These are phyloP conservation scores for Globisporangium nodosum DNA, from an alignment of 352 stramenopile genomes.

Conservation along the genomic window DNA sequence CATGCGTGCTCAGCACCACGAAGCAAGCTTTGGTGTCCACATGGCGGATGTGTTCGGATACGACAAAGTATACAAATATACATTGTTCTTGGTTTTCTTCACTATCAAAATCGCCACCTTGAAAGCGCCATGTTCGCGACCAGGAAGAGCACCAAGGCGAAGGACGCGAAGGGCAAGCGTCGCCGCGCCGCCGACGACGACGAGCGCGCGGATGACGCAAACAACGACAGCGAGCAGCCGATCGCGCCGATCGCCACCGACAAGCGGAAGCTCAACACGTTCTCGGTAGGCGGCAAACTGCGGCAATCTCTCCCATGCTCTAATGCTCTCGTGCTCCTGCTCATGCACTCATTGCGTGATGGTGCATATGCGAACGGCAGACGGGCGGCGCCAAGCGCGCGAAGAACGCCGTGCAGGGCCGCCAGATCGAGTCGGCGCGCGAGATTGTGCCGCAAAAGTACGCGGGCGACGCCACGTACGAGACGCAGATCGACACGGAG, in stretches of 20 bases:
- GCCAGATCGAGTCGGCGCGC: constrained; percentile 59
- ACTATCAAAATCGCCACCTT: not conserved
- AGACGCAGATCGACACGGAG: constrained; percentile 80
- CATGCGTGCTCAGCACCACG: too few species aligned
- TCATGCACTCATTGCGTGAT: not conserved
- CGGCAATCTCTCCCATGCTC: too few species aligned
- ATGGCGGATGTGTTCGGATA: not conserved
- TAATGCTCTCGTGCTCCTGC: not conserved
- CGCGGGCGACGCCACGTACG: constrained; percentile 77
- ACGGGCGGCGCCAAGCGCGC: constrained; percentile 46
- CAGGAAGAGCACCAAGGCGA: constrained; percentile 10
- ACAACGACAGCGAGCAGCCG: constrained; percentile 15
- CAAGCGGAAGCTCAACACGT: constrained; percentile 49
- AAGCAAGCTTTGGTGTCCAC: not conserved
- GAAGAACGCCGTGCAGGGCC: constrained; percentile 58
- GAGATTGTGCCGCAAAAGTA: constrained; percentile 77
- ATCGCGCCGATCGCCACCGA: constrained; percentile 20
- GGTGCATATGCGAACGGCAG: constrained; percentile 13
- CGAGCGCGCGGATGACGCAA: not conserved
- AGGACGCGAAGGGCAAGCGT: constrained; percentile 21
- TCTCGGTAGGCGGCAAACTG: constrained; percentile 27
- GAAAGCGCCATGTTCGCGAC: constrained; percentile 11
- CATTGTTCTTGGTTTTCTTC: not conserved
- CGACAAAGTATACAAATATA: not conserved
- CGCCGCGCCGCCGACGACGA: constrained; percentile 2